phyloP scores from a whole-genome alignment of 805 yeast species.

The Saccharomycopsis oosterbeekiorum region DNA sequence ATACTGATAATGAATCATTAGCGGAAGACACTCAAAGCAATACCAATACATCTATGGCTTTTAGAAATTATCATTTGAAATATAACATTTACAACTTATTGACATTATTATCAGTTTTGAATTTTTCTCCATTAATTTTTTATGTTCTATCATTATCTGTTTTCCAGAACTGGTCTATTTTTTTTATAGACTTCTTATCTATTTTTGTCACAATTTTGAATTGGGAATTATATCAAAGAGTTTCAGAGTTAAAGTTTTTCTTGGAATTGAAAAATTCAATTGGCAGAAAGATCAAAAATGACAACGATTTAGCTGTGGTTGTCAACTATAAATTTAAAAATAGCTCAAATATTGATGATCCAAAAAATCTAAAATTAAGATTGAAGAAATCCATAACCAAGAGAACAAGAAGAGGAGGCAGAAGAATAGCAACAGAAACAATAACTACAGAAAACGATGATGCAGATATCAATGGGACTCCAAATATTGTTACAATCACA shows the following conservation, averaged over 20 bases:
- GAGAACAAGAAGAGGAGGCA: too few species aligned
- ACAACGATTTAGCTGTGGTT: slow-evolving; percentile 2
- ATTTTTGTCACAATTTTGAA: slow-evolving; percentile 10
- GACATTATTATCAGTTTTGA: slow-evolving; percentile 5
- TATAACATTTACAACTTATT: slow-evolving; percentile 1
- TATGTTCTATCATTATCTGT: neutral
- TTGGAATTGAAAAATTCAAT: slow-evolving; percentile 13
- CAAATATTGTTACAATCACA: neutral
- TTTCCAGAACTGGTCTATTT: slow-evolving; percentile 13
- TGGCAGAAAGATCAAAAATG: slow-evolving; percentile 12
- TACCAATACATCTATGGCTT: slow-evolving; percentile 1
- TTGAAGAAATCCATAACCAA: neutral
- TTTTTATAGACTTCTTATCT: slow-evolving; percentile 13
- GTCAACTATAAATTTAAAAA: neutral
- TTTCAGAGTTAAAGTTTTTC: slow-evolving; percentile 4
- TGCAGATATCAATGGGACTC: neutral
- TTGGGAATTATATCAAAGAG: slow-evolving; percentile 16
- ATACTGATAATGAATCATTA: neutral
- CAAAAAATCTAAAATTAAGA: neutral
- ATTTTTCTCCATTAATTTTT: slow-evolving; percentile 15
- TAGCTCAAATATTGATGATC: neutral
- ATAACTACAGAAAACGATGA: neutral
- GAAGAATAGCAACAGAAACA: neutral
- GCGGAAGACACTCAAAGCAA: neutral
- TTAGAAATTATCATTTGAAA: slow-evolving; percentile 6